These are phyloP conservation scores for Cordia subcordata DNA, from an alignment of 257 asterid species.

Conservation along the genomic window DNA sequence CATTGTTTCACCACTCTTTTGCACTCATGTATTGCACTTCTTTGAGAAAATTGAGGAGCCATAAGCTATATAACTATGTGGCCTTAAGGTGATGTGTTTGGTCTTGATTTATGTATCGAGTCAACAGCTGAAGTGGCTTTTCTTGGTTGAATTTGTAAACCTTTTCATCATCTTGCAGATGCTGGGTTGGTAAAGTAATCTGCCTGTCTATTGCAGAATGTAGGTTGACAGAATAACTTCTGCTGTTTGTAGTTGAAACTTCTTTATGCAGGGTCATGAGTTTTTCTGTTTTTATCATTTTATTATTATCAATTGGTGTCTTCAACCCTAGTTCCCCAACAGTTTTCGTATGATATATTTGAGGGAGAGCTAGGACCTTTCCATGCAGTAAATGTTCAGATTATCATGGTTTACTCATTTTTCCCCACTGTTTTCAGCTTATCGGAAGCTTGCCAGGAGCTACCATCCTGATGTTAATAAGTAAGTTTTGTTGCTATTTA, in stretches of 20 bases:
- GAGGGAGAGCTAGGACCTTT: too few species aligned
- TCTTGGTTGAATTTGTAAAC: too few species aligned
- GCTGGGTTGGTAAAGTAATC: too few species aligned
- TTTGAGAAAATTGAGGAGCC: background rate
- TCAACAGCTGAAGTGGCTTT: background rate
- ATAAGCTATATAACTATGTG: background rate
- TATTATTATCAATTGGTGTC: background rate
- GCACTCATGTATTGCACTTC: background rate
- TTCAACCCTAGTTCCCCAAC: too few species aligned
- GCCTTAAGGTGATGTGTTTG: background rate
- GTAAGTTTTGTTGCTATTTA: conserved; percentile 33
- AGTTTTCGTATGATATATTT: too few species aligned
- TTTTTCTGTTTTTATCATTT: background rate
- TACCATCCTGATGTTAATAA: conserved; percentile 97
- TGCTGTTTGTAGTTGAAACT: too few species aligned
- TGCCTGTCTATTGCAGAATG: too few species aligned
- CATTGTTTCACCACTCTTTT: too few species aligned
- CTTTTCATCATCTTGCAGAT: too few species aligned
- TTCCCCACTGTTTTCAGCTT: conserved; percentile 51
- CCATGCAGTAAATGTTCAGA: background rate
- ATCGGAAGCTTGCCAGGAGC: conserved; percentile 92
- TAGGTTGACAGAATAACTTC: too few species aligned
- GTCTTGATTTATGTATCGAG: too few species aligned
- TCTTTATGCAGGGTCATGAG: too few species aligned
- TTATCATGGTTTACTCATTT: background rate